A percentile compares a stretch with the other conserved stretches of the same genome.
Evolutionary conservation across 1,139 yeast genomes (phyloP).

Genomic region (Pichia sp.): DNA sequence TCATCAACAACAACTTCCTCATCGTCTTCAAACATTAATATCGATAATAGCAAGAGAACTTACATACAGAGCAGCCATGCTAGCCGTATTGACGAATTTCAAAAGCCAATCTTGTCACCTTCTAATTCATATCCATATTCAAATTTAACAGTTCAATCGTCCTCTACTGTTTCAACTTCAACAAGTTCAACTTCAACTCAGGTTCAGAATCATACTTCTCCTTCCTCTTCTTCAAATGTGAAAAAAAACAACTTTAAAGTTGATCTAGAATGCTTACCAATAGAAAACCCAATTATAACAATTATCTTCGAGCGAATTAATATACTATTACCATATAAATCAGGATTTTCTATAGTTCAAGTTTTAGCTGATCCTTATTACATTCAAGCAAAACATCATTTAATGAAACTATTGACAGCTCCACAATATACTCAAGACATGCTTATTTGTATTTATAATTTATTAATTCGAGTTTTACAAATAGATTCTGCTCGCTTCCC

Average conservation of each 20-base stretch:
- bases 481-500: conserved; percentile 2
- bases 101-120: not conserved
- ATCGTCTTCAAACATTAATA: too few relatives aligned
- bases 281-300: conserved; percentile 20
- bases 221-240: not conserved
- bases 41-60: not conserved
- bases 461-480: conserved; percentile 9
- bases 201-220: not conserved
- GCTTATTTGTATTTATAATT: conserved; percentile 11
- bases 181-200: not conserved
- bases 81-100: not conserved
- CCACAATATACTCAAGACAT: conserved; percentile 8
- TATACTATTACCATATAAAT: conserved; percentile 24
- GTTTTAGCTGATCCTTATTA: conserved; percentile 27
- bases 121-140: not conserved
- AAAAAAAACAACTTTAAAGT: not conserved
- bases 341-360: conserved; percentile 26
- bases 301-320: conserved; percentile 26
- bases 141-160: not conserved
- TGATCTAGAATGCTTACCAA: not conserved
- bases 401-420: conserved; percentile 18
- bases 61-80: not conserved
- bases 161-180: not conserved
- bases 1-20: too few relatives aligned
- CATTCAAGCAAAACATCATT: conserved; percentile 20